Evolutionary conservation across 2,329 filamentous ascomycete species (phyloP), one percentile per base, ranked within the genome.

Genomic region (Stromatinia cepivora): DNA sequence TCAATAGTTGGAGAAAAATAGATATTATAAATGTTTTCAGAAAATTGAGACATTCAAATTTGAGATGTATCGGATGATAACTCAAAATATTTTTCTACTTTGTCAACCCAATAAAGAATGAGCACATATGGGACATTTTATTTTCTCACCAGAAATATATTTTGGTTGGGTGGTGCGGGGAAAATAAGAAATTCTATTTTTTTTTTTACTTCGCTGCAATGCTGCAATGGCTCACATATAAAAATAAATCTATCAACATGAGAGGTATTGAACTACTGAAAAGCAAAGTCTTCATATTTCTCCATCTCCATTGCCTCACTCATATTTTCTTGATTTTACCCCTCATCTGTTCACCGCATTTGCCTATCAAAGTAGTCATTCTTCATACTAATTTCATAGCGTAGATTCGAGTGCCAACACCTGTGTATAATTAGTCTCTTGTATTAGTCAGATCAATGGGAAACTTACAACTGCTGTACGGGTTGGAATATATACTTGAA

Each of bases 401-500:
- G 78, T 80, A 10, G 76, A 74, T 70, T 81, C 79, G 25, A 81
- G 76, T 66, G 78, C 78, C 69, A 79, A 76, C 65, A 80, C 76
- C 78, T 79, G 67, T 53, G 31, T 28, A 59, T 42, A 10, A 61
- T 71, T 50, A 71, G 73, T 36, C 46, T 73, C 67, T 25, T 45
- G 46, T 42, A 58, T 36, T 22, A 36, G 36, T 17, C 34, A 39
- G 25, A 25, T 53, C 17, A 31, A 22, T 7, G 13, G 25, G 25
- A 48, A 66, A 82, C 86, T 82, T 82, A 97, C 94, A 79, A 97
- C 82, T 28, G 93, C 94, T 71, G 91, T 93, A 76, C 94, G 85
- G 66, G 88, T 88, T 22, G 94, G 94, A 71, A 97, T 87, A 79
- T 99, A 99, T 66, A 97, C 87, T 79, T 98, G 95, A 61, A 92